Conservation (phyloP, 192 early-diverging fungal genomes). For the Coemansia sp. region DNA sequence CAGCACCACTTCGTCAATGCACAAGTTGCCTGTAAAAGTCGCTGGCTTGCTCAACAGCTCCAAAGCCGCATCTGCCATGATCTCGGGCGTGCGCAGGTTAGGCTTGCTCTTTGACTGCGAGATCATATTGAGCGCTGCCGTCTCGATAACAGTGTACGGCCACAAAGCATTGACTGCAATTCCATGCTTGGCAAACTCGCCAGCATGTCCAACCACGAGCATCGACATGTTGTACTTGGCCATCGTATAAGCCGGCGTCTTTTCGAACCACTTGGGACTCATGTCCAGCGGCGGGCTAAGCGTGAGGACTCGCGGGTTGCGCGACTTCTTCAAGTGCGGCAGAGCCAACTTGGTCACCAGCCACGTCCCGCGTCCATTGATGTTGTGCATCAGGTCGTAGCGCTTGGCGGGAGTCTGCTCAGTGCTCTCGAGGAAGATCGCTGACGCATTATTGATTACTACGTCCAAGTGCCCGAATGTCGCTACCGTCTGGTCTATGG, state of each 20-base stretch:
- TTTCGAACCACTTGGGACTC: slow-evolving; percentile 68
- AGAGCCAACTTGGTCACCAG: slow-evolving; percentile 70
- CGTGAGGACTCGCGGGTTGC: slow-evolving; percentile 75
- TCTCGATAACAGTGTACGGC: slow-evolving; percentile 78
- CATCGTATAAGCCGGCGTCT: slow-evolving; percentile 68
- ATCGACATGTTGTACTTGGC: slow-evolving; percentile 79
- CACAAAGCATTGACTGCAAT: slow-evolving; percentile 77
- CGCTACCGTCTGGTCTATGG: slow-evolving; percentile 65
- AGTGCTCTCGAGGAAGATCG: slow-evolving; percentile 69
- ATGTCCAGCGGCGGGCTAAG: slow-evolving; percentile 72
- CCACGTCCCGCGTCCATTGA: slow-evolving; percentile 83
- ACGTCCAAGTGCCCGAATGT: slow-evolving; percentile 83
- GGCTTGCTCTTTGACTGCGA: slow-evolving; percentile 10
- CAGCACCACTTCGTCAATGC: slow-evolving; percentile 79
- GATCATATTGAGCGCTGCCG: slow-evolving; percentile 62
- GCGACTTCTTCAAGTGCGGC: slow-evolving; percentile 68
- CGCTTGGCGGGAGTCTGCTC: slow-evolving; percentile 58
- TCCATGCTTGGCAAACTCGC: slow-evolving; percentile 66
- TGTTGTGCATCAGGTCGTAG: slow-evolving; percentile 74
- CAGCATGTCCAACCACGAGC: slow-evolving; percentile 70
- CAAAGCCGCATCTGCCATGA: slow-evolving; percentile 81
- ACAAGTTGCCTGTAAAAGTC: slow-evolving; percentile 69
- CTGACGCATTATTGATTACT: slow-evolving; percentile 79
- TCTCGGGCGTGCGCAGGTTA: slow-evolving; percentile 57
- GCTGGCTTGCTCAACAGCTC: slow-evolving; percentile 63